A percentile compares a stretch with the other conserved stretches of the same genome.
These are phyloP conservation scores for Pezicula neosporulosa DNA, from an alignment of 2,329 filamentous ascomycete species.

Conservation along the genomic window DNA sequence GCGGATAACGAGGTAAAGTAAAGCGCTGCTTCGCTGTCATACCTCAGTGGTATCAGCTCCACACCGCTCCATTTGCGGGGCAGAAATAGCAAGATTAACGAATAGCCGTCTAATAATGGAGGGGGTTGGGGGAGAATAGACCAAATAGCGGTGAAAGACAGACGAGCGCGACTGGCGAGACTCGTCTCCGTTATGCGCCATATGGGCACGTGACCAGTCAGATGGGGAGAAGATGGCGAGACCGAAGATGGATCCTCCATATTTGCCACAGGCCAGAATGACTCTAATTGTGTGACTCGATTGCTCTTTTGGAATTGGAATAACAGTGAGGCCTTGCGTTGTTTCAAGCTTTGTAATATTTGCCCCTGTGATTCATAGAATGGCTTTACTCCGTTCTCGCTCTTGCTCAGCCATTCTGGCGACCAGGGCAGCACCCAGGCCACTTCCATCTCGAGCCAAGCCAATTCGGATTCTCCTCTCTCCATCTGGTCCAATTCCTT, in stretches of 20 bases:
- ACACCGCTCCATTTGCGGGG: neutral
- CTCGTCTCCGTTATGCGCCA: too few relatives aligned
- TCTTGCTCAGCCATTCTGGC: neutral
- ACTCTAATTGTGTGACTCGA: too few relatives aligned
- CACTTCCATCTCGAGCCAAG: slow-evolving; percentile 91
- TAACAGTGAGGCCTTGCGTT: too few relatives aligned
- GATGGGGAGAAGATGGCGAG: too few relatives aligned
- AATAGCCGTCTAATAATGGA: neutral
- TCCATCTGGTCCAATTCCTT: slow-evolving; percentile 72
- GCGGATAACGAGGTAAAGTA: neutral
- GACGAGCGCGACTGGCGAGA: neutral
- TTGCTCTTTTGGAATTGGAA: too few relatives aligned
- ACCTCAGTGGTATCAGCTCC: neutral
- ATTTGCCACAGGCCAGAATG: too few relatives aligned
- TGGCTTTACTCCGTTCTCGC: neutral
- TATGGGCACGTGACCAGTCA: too few relatives aligned
- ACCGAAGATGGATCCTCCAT: too few relatives aligned
- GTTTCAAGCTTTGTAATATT: too few relatives aligned
- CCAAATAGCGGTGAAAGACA: neutral
- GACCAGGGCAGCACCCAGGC: slow-evolving; percentile 72
- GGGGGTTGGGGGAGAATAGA: neutral
- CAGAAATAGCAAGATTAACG: neutral
- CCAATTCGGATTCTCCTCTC: slow-evolving; percentile 86
- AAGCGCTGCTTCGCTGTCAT: neutral
- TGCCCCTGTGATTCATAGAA: too few relatives aligned